Evolutionary conservation across 179 eudicot genomes (phyloP), one percentile per base, ranked within the genome.

Genomic region (Vitellaria paradoxa): DNA sequence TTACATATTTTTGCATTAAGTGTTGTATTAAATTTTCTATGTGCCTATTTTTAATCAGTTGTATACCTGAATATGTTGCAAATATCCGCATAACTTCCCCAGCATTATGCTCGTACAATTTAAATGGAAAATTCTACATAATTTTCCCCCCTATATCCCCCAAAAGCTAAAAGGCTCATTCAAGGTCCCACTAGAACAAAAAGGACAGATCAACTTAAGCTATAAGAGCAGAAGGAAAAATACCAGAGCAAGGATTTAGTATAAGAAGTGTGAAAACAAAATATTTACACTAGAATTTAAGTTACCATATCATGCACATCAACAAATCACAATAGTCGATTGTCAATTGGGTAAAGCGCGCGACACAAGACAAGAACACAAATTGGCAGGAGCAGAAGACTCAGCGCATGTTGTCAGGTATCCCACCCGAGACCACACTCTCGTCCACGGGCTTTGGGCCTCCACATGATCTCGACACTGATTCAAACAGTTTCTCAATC

Each of bases 381-480:
- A 30, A 30, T 30, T 30, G 53, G 1, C 11, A 50, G 55, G 5
- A 7, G 12, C 9, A 7, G 1, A 50, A 50, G 12, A 42, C 71
- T 79, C 80, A 89, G 78, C 92, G 97, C 67, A 89, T 80, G 45
- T 73, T 76, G 66, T 93, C 96, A 1, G 99, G 73, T 77, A 93
- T 82, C 18, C 88, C 97, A 65, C 91, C 94, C 0, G 97, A 76
- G 17, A 88, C 89, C 78, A 92, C 83, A 74, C 86, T 73, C 46
- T 93, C 98, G 59, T 90, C 92, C 46, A 88, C 94, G 50, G 98
- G 91, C 80, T 92, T 92, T 40, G 96, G 94, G 17, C 97, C 98
- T 12, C 97, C 97, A 68, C 97, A 93, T 6, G 98, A 92, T 80
- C 97, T 87, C 2, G 97, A 91, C 62, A 96, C 97, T 0, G 97